A percentile compares a stretch with the other conserved stretches of the same genome.
Conservation (phyloP, 2,329 filamentous ascomycete genomes). For the Ophiostoma australiae region DNA sequence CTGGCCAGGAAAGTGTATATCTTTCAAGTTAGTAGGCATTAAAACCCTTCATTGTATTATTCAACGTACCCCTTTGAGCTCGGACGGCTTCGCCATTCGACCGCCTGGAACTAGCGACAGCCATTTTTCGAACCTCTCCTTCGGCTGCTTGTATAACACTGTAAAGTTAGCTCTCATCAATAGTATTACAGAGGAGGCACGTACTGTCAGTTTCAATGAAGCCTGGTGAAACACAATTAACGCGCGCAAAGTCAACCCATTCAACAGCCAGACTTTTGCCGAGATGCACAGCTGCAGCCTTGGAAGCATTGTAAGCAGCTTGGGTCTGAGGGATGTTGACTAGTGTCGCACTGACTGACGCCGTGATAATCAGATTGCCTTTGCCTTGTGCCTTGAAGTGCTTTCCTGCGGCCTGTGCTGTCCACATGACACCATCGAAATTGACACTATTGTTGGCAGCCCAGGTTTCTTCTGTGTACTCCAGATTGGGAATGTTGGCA, state of each 20-base stretch:
- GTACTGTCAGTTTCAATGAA: constrained; percentile 42
- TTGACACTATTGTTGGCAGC: constrained; percentile 18
- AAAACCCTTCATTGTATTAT: neutral
- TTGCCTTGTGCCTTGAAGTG: constrained; percentile 54
- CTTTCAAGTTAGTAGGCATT: neutral
- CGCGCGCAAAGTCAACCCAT: constrained; percentile 66
- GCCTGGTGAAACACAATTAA: constrained; percentile 45
- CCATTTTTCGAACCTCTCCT: constrained; percentile 63
- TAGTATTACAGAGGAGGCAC: neutral
- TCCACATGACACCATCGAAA: constrained; percentile 20
- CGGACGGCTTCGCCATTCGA: constrained; percentile 50
- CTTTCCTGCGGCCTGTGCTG: constrained; percentile 51
- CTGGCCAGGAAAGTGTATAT: constrained; percentile 20
- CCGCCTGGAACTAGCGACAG: constrained; percentile 39
- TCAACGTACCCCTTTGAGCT: constrained; percentile 48
- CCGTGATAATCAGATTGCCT: constrained; percentile 71
- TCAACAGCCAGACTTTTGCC: constrained; percentile 70
- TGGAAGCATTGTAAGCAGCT: constrained; percentile 66
- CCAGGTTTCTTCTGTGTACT: constrained; percentile 47
- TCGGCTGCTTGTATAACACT: constrained; percentile 63
- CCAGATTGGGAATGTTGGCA: constrained; percentile 62
- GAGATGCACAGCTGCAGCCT: constrained; percentile 56
- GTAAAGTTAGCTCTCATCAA: neutral
- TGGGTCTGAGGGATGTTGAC: constrained; percentile 72
- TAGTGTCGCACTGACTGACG: constrained; percentile 71